phyloP scores from a whole-genome alignment of 495 filamentous ascomycete genomes.

The Neurospora pannonica region DNA sequence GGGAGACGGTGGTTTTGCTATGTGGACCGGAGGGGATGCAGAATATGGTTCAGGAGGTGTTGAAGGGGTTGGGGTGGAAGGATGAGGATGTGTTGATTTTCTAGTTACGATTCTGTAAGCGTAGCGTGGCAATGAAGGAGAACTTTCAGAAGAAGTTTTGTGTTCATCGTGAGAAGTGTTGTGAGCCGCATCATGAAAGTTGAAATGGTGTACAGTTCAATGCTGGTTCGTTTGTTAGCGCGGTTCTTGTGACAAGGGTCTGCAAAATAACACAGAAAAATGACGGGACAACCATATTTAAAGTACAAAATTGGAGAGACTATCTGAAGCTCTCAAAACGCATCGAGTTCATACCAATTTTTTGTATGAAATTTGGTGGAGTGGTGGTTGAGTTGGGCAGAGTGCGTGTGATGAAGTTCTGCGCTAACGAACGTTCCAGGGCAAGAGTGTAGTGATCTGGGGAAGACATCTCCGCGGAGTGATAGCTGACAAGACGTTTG shows the following conservation, averaged over 20 bases:
- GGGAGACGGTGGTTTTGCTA: conserved; percentile 60
- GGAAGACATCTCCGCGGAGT: not conserved
- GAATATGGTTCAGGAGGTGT: conserved; percentile 50
- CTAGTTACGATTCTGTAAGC: conserved; percentile 20
- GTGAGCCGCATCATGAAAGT: not conserved
- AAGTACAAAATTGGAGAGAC: too few species aligned
- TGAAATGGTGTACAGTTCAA: too few species aligned
- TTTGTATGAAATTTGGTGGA: too few species aligned
- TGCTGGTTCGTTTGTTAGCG: too few species aligned
- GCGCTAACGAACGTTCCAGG: too few species aligned
- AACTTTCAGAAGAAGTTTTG: not conserved
- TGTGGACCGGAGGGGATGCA: conserved; percentile 81
- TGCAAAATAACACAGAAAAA: too few species aligned
- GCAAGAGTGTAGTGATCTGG: not conserved
- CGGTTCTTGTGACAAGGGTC: too few species aligned
- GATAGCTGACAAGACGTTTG: not conserved
- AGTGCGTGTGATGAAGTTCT: too few species aligned
- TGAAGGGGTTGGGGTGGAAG: conserved; percentile 64
- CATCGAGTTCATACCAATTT: too few species aligned
- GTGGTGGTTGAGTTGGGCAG: too few species aligned
- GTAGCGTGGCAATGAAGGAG: not conserved
- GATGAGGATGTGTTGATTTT: conserved; percentile 83
- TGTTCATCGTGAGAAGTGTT: not conserved
- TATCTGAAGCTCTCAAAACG: too few species aligned
- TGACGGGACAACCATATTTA: too few species aligned